These are phyloP conservation scores for Alternaria infectoria DNA, from an alignment of 2,329 filamentous ascomycete genomes.

Conservation along the genomic window DNA sequence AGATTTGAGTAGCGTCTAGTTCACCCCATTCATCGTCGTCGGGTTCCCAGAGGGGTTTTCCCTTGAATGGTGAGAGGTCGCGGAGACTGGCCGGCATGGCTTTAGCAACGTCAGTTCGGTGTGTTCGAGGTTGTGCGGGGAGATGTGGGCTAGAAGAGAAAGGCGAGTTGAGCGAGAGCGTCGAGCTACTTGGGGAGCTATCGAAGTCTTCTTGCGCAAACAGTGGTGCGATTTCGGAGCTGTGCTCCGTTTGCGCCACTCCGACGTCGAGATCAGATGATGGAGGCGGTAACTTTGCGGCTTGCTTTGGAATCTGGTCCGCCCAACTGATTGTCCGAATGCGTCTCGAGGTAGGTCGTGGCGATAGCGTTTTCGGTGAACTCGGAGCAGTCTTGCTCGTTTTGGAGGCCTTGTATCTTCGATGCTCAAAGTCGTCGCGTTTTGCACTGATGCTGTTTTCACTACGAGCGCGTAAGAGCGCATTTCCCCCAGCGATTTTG, in stretches of 20 bases:
- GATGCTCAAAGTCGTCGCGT: background rate
- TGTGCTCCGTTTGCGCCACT: background rate
- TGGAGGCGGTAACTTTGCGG: background rate
- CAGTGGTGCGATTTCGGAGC: background rate
- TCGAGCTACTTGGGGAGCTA: background rate
- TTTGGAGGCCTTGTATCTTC: background rate
- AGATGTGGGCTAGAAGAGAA: background rate
- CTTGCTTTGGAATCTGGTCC: background rate
- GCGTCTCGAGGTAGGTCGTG: background rate
- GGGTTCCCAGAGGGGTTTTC: constrained; percentile 13
- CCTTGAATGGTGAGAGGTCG: background rate
- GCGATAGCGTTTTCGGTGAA: background rate
- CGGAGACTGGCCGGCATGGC: background rate
- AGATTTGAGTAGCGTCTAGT: constrained; percentile 1
- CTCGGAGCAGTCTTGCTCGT: background rate
- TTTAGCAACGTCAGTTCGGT: background rate
- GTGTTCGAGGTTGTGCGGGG: background rate
- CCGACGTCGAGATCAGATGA: background rate
- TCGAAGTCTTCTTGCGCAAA: background rate
- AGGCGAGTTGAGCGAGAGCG: background rate
- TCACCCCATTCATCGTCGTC: constrained; percentile 18
- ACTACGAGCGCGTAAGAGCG: background rate
- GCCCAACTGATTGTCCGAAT: background rate
- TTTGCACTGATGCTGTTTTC: background rate
- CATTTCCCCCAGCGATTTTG: background rate